Evolutionary conservation across 2,329 filamentous ascomycete species (phyloP), one percentile per base, ranked within the genome.

Genomic region (Fusarium setosum): DNA sequence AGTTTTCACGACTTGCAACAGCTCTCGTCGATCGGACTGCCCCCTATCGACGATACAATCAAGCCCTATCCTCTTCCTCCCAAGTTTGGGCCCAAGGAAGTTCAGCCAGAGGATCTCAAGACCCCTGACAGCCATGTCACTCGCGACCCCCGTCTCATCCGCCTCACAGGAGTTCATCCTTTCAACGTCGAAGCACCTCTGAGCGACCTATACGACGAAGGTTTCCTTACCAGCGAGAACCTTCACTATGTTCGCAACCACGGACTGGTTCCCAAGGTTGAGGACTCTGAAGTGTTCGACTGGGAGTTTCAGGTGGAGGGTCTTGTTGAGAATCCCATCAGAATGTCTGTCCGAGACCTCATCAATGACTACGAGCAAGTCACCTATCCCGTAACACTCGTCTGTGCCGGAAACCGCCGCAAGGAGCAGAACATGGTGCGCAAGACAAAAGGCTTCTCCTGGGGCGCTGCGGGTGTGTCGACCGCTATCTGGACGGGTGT

Each of bases 201-300:
- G 9, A 92, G 88, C 54, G 88, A 89, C 15, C 82, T 97, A 1
- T 97, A 89, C 77, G 86, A 95, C 42, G 82, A 86, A 80, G 93
- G 94, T 0, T 97, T 97, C 74, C 81, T 97, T 34, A 97, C 94
- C 1, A 92, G 90, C 35, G 91, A 93, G 12, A 91, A 97, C 70
- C 82, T 97, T 2, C 96, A 97, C 79, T 97, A 96, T 76, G 94
- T 97, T 9, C 84, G 94, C 32, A 97, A 97, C 72, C 94, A 97
- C 81, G 94, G 94, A 13, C 82, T 88, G 0, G 94, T 97, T 8
- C 94, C 94, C 1, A 81, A 86, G 55, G 92, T 96, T 17, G 82
- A 85, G 9, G 92, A 96, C 65, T 82, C 87, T 21, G 88, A 92
- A 5, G 88, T 93, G 58, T 85, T 89, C 38, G 86, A 91, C 69